Evolutionary conservation across 2,329 filamentous ascomycete species (phyloP).

Genomic region (Rutstroemia sp.): DNA sequence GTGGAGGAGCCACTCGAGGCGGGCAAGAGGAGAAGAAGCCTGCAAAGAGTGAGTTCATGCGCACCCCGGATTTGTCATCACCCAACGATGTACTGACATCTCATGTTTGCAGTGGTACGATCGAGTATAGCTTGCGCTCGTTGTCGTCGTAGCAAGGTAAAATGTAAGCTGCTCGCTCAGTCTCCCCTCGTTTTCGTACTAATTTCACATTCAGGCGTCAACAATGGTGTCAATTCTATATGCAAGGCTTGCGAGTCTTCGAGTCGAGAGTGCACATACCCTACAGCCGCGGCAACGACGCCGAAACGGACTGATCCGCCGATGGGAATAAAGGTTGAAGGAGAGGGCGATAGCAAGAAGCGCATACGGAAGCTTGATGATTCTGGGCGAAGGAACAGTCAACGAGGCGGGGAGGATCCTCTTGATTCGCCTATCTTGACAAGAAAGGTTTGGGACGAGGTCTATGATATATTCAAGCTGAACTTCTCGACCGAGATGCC

Average conservation of each 20-base stretch:
- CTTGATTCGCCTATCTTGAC: slow-evolving; percentile 56
- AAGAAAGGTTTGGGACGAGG: slow-evolving; percentile 57
- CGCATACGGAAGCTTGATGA: slow-evolving; percentile 31
- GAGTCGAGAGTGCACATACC: slow-evolving; percentile 67
- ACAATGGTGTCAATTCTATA: slow-evolving; percentile 61
- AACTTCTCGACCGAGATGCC: slow-evolving; percentile 67
- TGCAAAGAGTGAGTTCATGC: slow-evolving; percentile 6
- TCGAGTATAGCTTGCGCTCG: slow-evolving; percentile 73
- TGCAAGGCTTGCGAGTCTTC: slow-evolving; percentile 70
- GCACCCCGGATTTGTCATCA: neutral
- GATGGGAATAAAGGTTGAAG: slow-evolving; percentile 24
- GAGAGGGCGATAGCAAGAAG: slow-evolving; percentile 41
- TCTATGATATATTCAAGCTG: slow-evolving; percentile 62
- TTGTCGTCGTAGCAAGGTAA: slow-evolving; percentile 77
- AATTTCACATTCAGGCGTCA: slow-evolving; percentile 33
- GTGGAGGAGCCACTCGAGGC: slow-evolving; percentile 26
- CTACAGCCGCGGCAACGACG: slow-evolving; percentile 35
- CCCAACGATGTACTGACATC: neutral
- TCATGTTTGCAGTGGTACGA: slow-evolving; percentile 48
- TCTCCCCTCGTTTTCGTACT: neutral
- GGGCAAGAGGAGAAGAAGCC: slow-evolving; percentile 37
- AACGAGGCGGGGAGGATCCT: slow-evolving; percentile 47
- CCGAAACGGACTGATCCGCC: slow-evolving; percentile 25
- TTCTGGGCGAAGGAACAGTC: slow-evolving; percentile 27
- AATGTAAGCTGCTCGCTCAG: slow-evolving; percentile 49